Conservation (phyloP, 2,329 filamentous ascomycete species). For the Claviceps maximensis region DNA sequence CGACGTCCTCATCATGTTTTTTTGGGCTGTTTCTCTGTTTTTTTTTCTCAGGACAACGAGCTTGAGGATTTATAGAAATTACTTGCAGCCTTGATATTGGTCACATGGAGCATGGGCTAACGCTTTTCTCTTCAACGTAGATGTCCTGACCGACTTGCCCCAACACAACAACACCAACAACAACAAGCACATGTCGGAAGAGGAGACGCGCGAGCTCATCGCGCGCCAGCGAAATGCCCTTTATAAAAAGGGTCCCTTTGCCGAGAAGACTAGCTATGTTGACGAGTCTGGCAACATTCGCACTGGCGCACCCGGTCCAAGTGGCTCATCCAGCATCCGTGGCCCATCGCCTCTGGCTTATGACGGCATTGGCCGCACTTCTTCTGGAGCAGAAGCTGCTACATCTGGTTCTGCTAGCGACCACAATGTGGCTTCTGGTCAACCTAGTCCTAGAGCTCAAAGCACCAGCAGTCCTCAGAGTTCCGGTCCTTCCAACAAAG, state of each 20-base stretch:
- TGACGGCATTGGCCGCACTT: slow-evolving; percentile 39
- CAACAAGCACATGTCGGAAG: slow-evolving; percentile 83
- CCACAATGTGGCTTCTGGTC: slow-evolving; percentile 25
- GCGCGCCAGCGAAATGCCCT: slow-evolving; percentile 89
- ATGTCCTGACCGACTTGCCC: slow-evolving; percentile 34
- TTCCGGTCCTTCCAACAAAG: slow-evolving; percentile 39
- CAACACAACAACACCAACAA: slow-evolving; percentile 33
- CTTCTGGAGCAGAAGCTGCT: slow-evolving; percentile 23
- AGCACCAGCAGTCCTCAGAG: slow-evolving; percentile 76
- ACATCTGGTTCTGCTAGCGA: slow-evolving; percentile 29
- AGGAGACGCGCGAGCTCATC: slow-evolving; percentile 90
- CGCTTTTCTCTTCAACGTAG: slow-evolving; percentile 28
- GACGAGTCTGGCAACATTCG: slow-evolving; percentile 55
- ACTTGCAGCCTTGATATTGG: slow-evolving; percentile 6
- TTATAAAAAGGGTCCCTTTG: slow-evolving; percentile 66
- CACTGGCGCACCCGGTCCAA: slow-evolving; percentile 51
- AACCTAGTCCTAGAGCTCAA: slow-evolving; percentile 54
- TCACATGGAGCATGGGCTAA: slow-evolving; percentile 23
- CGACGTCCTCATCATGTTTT: slow-evolving; percentile 5
- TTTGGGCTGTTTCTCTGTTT: too few relatives aligned
- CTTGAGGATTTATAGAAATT: slow-evolving; percentile 3
- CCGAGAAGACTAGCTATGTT: slow-evolving; percentile 51
- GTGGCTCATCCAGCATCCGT: slow-evolving; percentile 50
- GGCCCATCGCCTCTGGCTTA: slow-evolving; percentile 71
- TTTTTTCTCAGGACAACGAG: neutral